These are phyloP conservation scores for Podosphaera leucotricha DNA, from an alignment of 2,329 filamentous ascomycete genomes.

Conservation along the genomic window DNA sequence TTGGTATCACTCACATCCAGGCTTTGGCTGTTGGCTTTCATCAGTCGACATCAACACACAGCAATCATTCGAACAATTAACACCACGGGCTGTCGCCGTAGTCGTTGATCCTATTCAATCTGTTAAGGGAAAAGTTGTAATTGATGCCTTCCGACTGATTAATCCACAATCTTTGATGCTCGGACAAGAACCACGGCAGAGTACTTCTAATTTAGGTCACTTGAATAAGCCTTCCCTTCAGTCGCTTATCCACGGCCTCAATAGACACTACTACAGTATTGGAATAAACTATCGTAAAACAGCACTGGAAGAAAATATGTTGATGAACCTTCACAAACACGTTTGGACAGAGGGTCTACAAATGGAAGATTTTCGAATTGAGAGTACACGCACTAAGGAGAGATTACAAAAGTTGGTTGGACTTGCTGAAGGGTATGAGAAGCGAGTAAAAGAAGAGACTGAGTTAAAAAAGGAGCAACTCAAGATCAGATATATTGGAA, in stretches of 20 bases:
- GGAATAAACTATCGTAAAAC: slow-evolving; percentile 97
- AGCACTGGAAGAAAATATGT: slow-evolving; percentile 93
- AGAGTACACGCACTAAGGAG: slow-evolving; percentile 69
- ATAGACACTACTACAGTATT: slow-evolving; percentile 98
- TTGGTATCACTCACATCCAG: slow-evolving; percentile 98
- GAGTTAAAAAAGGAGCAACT: slow-evolving; percentile 92
- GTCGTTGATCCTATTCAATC: slow-evolving; percentile 98
- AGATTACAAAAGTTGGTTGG: slow-evolving; percentile 68
- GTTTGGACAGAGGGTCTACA: slow-evolving; percentile 95
- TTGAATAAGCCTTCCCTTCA: slow-evolving; percentile 99
- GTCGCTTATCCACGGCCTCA: slow-evolving; percentile 90
- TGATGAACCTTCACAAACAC: slow-evolving; percentile 99
- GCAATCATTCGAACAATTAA: slow-evolving; percentile 98
- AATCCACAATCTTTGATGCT: slow-evolving; percentile 96
- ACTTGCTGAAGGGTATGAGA: slow-evolving; percentile 89
- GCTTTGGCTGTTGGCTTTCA: slow-evolving; percentile 97
- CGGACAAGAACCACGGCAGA: slow-evolving; percentile 91
- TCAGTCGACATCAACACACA: slow-evolving; percentile 99
- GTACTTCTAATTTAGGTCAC: slow-evolving; percentile 90
- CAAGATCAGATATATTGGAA: slow-evolving; percentile 96
- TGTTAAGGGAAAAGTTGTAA: slow-evolving; percentile 98
- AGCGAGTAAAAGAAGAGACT: slow-evolving; percentile 95
- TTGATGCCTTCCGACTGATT: slow-evolving; percentile 95
- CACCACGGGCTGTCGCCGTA: slow-evolving; percentile 84
- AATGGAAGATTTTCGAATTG: slow-evolving; percentile 84